Evolutionary conservation across 352 stramenopile genomes (phyloP).

Genomic region (Phytophthora parvispora): DNA sequence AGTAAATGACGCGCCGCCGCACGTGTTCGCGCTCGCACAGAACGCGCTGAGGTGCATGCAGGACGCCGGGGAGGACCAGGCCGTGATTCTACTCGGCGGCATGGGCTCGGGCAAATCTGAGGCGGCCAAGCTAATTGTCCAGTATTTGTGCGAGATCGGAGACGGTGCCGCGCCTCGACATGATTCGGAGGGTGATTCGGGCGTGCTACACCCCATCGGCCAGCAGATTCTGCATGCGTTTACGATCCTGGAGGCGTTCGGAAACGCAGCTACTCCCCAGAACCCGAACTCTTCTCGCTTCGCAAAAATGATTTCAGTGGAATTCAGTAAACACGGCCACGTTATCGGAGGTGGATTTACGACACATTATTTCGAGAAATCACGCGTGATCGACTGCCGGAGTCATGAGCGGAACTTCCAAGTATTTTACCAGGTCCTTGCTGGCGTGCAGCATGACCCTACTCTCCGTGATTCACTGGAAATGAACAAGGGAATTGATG

Average conservation of each 20-base stretch:
- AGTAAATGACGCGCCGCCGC: slow-evolving; percentile 71
- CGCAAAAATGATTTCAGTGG: slow-evolving; percentile 87
- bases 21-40: slow-evolving; percentile 84
- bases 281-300: slow-evolving; percentile 85
- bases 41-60: slow-evolving; percentile 85
- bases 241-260: slow-evolving; percentile 84
- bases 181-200: slow-evolving; percentile 51
- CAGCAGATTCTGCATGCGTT: slow-evolving; percentile 88
- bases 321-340: slow-evolving; percentile 82
- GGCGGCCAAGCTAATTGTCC: slow-evolving; percentile 83
- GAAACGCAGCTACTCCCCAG: slow-evolving; percentile 64
- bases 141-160: slow-evolving; percentile 86
- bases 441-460: slow-evolving; percentile 79
- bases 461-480: slow-evolving; percentile 73
- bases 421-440: slow-evolving; percentile 94
- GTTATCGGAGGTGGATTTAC: slow-evolving; percentile 86
- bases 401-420: slow-evolving; percentile 94
- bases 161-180: slow-evolving; percentile 56
- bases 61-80: slow-evolving; percentile 82
- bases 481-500: slow-evolving; percentile 61
- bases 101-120: slow-evolving; percentile 87
- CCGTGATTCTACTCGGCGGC: slow-evolving; percentile 75
- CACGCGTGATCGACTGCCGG: slow-evolving; percentile 80
- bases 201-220: slow-evolving; percentile 76
- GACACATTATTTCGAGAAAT: slow-evolving; percentile 88